Conservation (phyloP, 352 stramenopile genomes). For the Phytophthora cajani region DNA sequence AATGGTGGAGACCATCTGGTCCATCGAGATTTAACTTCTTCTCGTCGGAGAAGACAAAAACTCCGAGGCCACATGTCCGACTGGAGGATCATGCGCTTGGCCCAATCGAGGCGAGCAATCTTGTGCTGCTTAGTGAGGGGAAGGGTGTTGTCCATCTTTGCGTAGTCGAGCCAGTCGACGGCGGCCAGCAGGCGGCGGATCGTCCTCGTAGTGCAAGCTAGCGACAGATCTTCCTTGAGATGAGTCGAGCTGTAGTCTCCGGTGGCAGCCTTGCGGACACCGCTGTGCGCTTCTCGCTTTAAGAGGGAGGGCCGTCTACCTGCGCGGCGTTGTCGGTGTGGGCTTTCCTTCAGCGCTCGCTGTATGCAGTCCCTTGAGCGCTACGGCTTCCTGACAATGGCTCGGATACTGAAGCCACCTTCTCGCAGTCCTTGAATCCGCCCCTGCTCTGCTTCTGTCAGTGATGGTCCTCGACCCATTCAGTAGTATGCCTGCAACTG, state of each 20-base stretch:
- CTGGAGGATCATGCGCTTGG: slow-evolving; percentile 2
- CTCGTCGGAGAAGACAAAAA: slow-evolving; percentile 13
- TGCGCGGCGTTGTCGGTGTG: no score
- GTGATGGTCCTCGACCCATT: no score
- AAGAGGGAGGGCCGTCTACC: no score
- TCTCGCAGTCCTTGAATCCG: no score
- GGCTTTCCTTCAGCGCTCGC: no score
- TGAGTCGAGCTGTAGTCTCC: not conserved
- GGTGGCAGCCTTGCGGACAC: not conserved
- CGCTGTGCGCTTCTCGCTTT: no score
- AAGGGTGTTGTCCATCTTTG: slow-evolving; percentile 3
- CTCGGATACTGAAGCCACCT: no score
- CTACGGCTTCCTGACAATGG: no score
- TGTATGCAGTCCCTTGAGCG: no score
- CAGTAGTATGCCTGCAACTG: no score
- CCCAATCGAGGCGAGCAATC: not conserved
- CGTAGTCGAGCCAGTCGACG: not conserved
- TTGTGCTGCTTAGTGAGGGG: slow-evolving; percentile 11
- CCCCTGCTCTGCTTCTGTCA: no score
- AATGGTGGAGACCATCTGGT: slow-evolving; percentile 6
- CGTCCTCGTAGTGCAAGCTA: not conserved
- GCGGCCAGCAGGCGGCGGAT: not conserved
- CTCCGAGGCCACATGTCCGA: slow-evolving; percentile 7
- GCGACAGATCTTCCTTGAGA: not conserved
- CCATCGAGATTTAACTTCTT: slow-evolving; percentile 25